Evolutionary conservation across 2,329 filamentous ascomycete genomes (phyloP), one percentile per base, ranked within the genome.

Genomic region (Fusarium sp.): DNA sequence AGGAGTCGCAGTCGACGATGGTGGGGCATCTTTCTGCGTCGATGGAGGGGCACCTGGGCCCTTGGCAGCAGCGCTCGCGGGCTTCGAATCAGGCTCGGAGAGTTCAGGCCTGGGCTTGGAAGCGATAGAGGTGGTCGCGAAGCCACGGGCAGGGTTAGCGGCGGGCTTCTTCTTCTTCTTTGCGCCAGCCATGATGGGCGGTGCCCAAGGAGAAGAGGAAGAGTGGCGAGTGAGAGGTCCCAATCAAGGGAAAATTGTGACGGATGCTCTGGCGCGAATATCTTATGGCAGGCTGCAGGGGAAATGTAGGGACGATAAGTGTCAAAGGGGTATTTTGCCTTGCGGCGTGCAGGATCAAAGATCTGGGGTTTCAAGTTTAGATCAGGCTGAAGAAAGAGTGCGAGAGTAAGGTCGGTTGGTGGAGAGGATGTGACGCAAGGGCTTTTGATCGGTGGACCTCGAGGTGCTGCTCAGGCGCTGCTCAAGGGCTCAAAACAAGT

Each of bases 141-240:
- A 97, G 20, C 95, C 97, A 82, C 97, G 90, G 43, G 95, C 95
- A 69, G 95, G 94, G 83, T 98, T 98, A 35, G 92, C 90, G 30
- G 91, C 90, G 65, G 93, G 89, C 89, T 98, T 98, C 88, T 95
- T 97, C 86, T 98, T 98, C 86, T 97, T 98, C 84, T 94, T 92
- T 69, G 85, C 84, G 50, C 87, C 87, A 67, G 93, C 92, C 94
- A 96, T 96, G 75, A 72, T 79, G 74, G 64, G 34, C 32, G n/a
- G 52, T 59, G 37, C 67, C 39, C 43, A 67, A 66, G 37, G 41
- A 18, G 62, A 35, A 43, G 27, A n/a, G 25, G 48, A 30, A 35
- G 30, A 58, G 39, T 25, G 48, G 45, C 27, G 54, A 67, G 45
- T 20, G 20, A n/a, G 43, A 35, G 58, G 70, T 50, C 64, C 45